Percentiles rank a stretch among this genome's conserved stretches.
Evolutionary conservation across 352 stramenopile genomes (phyloP).

Genomic region (Globisporangium apiculatum): DNA sequence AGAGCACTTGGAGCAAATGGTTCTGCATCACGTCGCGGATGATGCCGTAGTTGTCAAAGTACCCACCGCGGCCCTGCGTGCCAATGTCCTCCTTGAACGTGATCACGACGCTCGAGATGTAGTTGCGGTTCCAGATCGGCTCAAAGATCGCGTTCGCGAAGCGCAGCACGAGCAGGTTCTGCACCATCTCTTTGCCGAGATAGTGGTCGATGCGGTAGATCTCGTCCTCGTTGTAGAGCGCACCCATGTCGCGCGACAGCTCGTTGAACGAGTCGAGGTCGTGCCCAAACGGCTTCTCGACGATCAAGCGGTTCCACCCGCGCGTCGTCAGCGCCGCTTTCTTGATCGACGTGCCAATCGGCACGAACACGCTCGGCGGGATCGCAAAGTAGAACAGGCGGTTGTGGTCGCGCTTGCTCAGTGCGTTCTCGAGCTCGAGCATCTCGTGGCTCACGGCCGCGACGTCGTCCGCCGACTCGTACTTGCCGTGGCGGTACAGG

Average conservation of each 20-base stretch:
- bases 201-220: conserved; percentile 98
- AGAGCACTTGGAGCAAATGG: conserved; percentile 98
- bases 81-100: conserved; percentile 98
- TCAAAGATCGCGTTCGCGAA: conserved; percentile 98
- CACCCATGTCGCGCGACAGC: conserved; percentile 82
- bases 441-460: conserved; percentile 67
- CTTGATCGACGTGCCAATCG: conserved; percentile 91
- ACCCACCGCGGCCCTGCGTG: conserved; percentile 92
- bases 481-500: conserved; percentile 72
- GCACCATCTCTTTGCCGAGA: conserved; percentile 97
- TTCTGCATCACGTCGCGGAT: conserved; percentile 99
- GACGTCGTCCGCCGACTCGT: conserved; percentile 82
- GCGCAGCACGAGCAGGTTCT: conserved; percentile 95
- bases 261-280: conserved; percentile 92
- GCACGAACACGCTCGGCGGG: conserved; percentile 94
- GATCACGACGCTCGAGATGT: conserved; percentile 95
- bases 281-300: conserved; percentile 98
- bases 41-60: conserved; percentile 98
- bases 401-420: conserved; percentile 50
- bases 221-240: conserved; percentile 81
- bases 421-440: conserved; percentile 46
- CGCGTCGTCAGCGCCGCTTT: conserved; percentile 75
- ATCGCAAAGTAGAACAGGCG: conserved; percentile 97
- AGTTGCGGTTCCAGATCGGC: conserved; percentile 95
- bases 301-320: conserved; percentile 95